These are phyloP conservation scores for Colletotrichum sp. DNA, from an alignment of 2,329 filamentous ascomycete genomes.

Conservation along the genomic window DNA sequence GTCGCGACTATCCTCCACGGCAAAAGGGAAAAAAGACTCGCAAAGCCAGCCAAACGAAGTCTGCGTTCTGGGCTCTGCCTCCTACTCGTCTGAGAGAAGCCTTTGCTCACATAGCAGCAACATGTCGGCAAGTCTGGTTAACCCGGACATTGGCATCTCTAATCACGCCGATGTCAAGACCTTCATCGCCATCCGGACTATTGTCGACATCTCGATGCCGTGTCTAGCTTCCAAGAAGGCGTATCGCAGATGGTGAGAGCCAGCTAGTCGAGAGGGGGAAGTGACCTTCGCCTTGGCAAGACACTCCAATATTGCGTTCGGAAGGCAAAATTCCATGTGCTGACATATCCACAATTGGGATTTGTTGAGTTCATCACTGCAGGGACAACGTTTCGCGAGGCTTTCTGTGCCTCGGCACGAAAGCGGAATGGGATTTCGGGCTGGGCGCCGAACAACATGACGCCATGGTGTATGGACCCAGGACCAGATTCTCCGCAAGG, in stretches of 20 bases:
- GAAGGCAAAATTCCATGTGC: neutral
- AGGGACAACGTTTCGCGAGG: neutral
- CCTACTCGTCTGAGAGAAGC: neutral
- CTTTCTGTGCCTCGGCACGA: neutral
- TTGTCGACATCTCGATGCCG: neutral
- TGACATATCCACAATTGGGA: neutral
- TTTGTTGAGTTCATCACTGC: neutral
- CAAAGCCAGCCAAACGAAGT: neutral
- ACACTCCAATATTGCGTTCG: neutral
- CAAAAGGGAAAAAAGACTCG: neutral
- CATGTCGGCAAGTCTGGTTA: neutral
- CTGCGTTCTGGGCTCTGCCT: neutral
- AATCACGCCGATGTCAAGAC: neutral
- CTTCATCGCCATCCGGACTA: neutral
- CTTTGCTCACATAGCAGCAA: neutral
- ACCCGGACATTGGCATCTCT: neutral
- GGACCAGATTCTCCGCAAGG: neutral
- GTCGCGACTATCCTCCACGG: rapidly evolving
- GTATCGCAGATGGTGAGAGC: neutral
- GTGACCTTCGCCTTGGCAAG: neutral
- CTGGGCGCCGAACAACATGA: neutral
- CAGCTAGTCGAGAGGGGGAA: neutral
- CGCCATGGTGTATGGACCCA: neutral
- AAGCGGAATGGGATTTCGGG: neutral
- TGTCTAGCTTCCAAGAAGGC: neutral